Base-by-base conservation (phyloP, 345 rosid species). In the Acer saccharum region DNA sequence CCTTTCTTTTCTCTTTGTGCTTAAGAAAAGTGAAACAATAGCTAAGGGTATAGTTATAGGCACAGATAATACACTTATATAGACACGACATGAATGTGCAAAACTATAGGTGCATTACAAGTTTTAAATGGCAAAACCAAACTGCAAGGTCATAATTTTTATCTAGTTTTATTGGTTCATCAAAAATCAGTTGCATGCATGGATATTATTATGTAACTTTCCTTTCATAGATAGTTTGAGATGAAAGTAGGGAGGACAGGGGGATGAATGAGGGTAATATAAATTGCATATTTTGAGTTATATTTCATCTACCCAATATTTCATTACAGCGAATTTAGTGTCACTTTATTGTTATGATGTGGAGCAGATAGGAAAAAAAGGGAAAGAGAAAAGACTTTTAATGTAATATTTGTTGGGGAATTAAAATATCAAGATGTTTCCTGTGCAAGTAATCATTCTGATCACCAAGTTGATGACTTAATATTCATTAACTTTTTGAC, bases 381-480 rank as follows among this genome's bases (percentile, higher is more conserved):
- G 54, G 39, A 35, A 35, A 35, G 6, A 35, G 39, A 35, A 35
- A 35, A 35, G 54, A 25, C 35, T 10, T 2, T 69, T n/a, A 9
- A 3, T 68, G 12, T 3, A 2, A 43, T 43, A 41, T 10, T 48
- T 23, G 14, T 1, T 52, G 2, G 62, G 62, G 35, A 25, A 27
- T 7, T 23, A 71, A 52, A 25, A 14, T 41, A 16, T 41, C 72
- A 10, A n/a, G 57, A 29, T 71, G 23, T 69, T 69, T 18, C 57
- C n/a, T 25, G 32, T 46, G 39, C 54, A 5, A 12, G 39, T 69
- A 69, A 16, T 69, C 41, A 14, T 69, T 48, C 60, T 25, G 41
- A 14, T 71, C 44, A 27, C 46, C 35, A 29, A 17, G 27, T 52
- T 71, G 73, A 14, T 70, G 61, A 70, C 73, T 71, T 71, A 4